phyloP scores from a whole-genome alignment of 2,329 filamentous ascomycete species.

The Trichoderma breve region DNA sequence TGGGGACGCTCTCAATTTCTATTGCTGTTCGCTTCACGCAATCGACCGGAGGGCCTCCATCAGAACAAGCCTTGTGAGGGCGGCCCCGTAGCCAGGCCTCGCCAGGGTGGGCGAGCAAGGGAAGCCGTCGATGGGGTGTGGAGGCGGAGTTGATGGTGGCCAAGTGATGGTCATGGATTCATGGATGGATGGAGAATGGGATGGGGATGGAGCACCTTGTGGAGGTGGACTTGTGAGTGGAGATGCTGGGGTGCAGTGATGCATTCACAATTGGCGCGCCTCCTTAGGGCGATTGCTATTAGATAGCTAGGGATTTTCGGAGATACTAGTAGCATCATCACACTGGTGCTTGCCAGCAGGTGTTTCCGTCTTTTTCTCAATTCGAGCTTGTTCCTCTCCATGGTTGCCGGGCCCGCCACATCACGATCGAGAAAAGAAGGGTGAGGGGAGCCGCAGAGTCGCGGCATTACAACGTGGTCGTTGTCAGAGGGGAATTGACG shows the following conservation, averaged over 20 bases:
- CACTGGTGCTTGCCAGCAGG: constrained; percentile 5
- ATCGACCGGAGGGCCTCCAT: constrained; percentile 14
- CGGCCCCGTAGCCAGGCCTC: constrained; percentile 10
- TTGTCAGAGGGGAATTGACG: not conserved
- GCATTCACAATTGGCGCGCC: constrained; percentile 19
- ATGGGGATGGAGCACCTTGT: constrained; percentile 15
- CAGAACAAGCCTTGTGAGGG: constrained; percentile 18
- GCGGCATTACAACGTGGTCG: not conserved
- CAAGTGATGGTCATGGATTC: constrained; percentile 19
- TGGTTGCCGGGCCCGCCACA: constrained; percentile 5
- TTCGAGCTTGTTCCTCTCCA: constrained; percentile 6
- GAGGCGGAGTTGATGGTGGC: constrained; percentile 18
- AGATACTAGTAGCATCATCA: constrained; percentile 18
- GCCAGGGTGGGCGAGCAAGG: constrained; percentile 19
- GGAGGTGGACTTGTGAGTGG: constrained; percentile 20
- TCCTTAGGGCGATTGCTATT: constrained; percentile 13
- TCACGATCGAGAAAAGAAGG: constrained; percentile 3
- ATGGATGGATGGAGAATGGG: constrained; percentile 15
- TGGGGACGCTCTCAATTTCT: constrained; percentile 14
- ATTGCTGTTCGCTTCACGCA: constrained; percentile 14
- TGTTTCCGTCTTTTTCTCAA: constrained; percentile 9
- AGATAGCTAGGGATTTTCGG: constrained; percentile 15
- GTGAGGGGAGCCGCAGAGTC: not conserved
- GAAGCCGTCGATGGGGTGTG: constrained; percentile 20
- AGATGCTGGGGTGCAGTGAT: constrained; percentile 20